Conservation (phyloP, 2,329 filamentous ascomycete species). For the Lecanicillium sp. region DNA sequence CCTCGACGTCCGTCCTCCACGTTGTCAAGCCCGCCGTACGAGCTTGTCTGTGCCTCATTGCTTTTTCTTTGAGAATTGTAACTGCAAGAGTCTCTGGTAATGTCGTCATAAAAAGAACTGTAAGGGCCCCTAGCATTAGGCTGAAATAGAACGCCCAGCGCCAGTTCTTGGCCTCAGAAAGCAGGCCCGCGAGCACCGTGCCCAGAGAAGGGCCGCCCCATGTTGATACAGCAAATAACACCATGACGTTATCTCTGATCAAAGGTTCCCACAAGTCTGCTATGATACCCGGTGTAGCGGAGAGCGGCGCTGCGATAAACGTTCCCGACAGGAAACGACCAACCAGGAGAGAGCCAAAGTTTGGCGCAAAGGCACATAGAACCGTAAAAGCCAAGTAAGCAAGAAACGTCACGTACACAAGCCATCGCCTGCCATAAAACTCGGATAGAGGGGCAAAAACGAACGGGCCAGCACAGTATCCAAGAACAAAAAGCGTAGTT, state of each 20-base stretch:
- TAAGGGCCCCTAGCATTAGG: conserved; percentile 24
- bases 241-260: conserved; percentile 37
- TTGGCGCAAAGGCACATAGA: conserved; percentile 38
- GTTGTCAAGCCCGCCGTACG: too few species aligned
- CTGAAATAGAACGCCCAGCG: conserved; percentile 34
- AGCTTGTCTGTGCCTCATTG: too few species aligned
- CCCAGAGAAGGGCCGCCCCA: conserved; percentile 37
- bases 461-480: conserved; percentile 44
- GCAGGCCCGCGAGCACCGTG: conserved; percentile 41
- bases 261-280: conserved; percentile 37
- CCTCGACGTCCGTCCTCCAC: too few species aligned
- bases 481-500: conserved; percentile 39
- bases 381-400: conserved; percentile 37
- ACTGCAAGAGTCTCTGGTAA: conserved; percentile 42
- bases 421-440: conserved; percentile 39
- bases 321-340: conserved; percentile 40
- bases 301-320: conserved; percentile 32
- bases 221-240: conserved; percentile 36
- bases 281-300: conserved; percentile 33
- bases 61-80: conserved; percentile 11
- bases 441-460: conserved; percentile 43
- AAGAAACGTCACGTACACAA: conserved; percentile 35
- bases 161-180: conserved; percentile 39
- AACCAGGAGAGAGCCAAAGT: conserved; percentile 35
- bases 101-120: conserved; percentile 34